Evolutionary conservation across 2,329 filamentous ascomycete species (phyloP), one percentile per base, ranked within the genome.

Genomic region (Trichoderma sp.): DNA sequence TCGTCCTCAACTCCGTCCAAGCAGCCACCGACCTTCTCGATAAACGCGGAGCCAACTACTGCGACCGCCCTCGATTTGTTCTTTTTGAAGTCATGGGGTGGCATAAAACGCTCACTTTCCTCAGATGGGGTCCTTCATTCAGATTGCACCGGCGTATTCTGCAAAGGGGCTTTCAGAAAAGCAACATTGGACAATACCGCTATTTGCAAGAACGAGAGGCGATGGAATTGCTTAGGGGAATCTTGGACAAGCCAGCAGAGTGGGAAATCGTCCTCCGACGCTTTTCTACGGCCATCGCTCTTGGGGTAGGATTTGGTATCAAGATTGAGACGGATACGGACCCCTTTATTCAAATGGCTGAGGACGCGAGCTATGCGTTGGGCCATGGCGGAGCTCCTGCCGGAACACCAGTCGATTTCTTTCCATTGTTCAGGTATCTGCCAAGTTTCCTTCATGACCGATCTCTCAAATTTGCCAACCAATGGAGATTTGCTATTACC

Each of bases 71-170:
- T 9, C 80, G 81, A n/a, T 85, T 86, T 73, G 80, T 82, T 2
- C 74, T 83, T 3, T 82, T 82, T 62, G 79, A 83, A 64, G 77
- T 81, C 36, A 84, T 84, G 82, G 84, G 84, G 26, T 86, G 84
- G 84, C 78, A 79, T 23, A 80, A 81, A 53, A 85, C 84, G 0
- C 76, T 86, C 32, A 84, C 84, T 11, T 86, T 85, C 71, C 76
- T 85, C 1, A 79, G 77, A 70, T 84, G 80, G 79, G 83, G 82
- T 0, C 76, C 80, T n/a, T 75, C 75, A 34, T 85, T 84, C 74
- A 79, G 80, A n/a, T 74, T 82, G 70, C 84, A 86, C 72, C 81
- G 85, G 39, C 81, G 79, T 63, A 76, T 85, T 30, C 76, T 86
- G 20, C 84, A 86, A 71, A 80, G 77, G 47, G 79, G 77, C n/a